Conservation (phyloP, 2,329 filamentous ascomycete genomes). For the Exophiala calicioides region DNA sequence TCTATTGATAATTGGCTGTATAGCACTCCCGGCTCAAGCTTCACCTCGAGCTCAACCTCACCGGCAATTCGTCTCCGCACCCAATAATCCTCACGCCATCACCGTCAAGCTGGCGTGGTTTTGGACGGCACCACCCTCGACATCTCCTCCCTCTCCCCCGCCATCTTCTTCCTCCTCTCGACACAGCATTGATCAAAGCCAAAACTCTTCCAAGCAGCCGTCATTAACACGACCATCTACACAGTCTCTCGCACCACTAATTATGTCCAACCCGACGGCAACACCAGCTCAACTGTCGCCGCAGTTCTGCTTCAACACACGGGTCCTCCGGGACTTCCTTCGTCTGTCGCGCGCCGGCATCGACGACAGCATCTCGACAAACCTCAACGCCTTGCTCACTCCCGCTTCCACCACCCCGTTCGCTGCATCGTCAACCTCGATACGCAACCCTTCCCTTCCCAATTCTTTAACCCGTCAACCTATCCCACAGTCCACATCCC, state of each 20-base stretch:
- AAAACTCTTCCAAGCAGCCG: no score
- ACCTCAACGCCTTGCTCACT: conserved; percentile 83
- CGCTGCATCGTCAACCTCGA: conserved; percentile 74
- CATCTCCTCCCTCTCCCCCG: conserved; percentile 6
- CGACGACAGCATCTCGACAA: conserved; percentile 91
- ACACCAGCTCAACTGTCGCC: conserved; percentile 57
- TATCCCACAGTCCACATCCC: conserved; percentile 60
- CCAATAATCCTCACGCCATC: not conserved
- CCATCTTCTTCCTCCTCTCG: conserved; percentile 14
- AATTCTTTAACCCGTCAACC: conserved; percentile 20
- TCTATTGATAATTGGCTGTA: no score
- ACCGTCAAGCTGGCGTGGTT: conserved; percentile 34
- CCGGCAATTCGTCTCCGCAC: not conserved
- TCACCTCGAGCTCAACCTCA: not conserved
- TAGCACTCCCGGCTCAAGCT: conserved; percentile 1
- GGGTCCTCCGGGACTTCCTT: conserved; percentile 71
- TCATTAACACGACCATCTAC: no score
- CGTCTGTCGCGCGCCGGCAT: conserved; percentile 79
- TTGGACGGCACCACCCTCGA: conserved; percentile 22
- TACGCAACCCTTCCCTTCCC: conserved; percentile 21
- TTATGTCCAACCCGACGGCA: conserved; percentile 42
- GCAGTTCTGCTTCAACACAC: conserved; percentile 62
- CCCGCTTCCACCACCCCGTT: conserved; percentile 69
- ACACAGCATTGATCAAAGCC: no score
- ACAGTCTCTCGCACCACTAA: conserved; percentile 5